Percentiles rank a stretch among this genome's conserved stretches.
Conservation (phyloP, 1,284 basidiomycete species). For the Ceratobasidium sp. region DNA sequence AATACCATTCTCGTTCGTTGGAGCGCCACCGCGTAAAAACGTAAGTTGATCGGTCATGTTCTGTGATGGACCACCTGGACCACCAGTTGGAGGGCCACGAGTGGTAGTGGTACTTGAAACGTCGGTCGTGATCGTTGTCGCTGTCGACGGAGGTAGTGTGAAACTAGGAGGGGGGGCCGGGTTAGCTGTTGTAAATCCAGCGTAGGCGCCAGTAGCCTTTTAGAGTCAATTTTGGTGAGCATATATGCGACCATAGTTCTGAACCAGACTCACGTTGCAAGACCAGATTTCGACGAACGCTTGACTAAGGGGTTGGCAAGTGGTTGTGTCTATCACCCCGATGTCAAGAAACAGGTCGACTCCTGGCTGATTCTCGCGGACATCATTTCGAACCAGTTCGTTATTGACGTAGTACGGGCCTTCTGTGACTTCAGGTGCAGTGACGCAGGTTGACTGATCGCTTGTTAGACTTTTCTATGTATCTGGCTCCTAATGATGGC, state of each 20-base stretch:
- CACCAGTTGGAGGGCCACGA: not conserved
- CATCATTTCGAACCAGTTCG: conserved; percentile 58
- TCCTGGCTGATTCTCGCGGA: conserved; percentile 61
- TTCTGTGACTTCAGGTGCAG: conserved; percentile 52
- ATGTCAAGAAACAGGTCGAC: conserved; percentile 65
- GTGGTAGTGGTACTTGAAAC: not conserved
- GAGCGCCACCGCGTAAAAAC: conserved; percentile 70
- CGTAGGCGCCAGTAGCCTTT: conserved; percentile 52
- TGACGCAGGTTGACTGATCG: conserved; percentile 42
- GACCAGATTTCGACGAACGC: conserved; percentile 67
- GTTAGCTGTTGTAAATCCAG: conserved; percentile 52
- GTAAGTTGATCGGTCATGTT: conserved; percentile 44
- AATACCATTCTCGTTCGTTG: conserved; percentile 70
- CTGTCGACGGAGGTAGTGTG: not conserved
- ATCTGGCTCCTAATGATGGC: not conserved
- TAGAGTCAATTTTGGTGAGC: not conserved
- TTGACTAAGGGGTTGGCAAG: conserved; percentile 70
- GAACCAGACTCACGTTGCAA: conserved; percentile 46
- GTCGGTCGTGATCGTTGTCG: not conserved
- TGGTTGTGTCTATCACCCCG: conserved; percentile 74
- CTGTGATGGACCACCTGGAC: not conserved
- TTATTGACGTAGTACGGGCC: conserved; percentile 58
- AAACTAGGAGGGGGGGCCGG: not conserved
- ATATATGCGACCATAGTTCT: not conserved
- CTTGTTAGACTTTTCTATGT: not conserved